Conservation (phyloP, 352 stramenopile genomes). For the Hyaloperonospora arabidopsidis region DNA sequence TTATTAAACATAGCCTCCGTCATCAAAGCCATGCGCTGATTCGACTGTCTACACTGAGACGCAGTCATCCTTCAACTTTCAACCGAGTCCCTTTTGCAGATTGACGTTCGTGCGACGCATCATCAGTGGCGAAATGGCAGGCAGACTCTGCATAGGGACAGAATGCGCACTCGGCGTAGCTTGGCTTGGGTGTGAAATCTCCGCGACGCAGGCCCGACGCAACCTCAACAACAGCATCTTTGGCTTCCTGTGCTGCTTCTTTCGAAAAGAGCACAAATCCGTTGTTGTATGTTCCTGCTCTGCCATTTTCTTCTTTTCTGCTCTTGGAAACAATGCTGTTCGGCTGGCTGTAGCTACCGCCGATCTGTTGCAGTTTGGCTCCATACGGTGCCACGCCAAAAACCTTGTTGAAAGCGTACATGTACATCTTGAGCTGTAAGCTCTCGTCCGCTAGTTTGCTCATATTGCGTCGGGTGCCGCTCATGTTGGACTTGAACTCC, state of each 20-base stretch:
- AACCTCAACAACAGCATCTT: conserved; percentile 33
- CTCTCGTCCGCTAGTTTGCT: conserved; percentile 49
- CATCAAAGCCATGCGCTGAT: neutral
- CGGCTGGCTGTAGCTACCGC: conserved; percentile 17
- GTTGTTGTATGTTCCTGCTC: conserved; percentile 10
- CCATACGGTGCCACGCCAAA: conserved; percentile 46
- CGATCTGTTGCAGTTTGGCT: conserved; percentile 55
- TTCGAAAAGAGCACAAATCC: conserved; percentile 41
- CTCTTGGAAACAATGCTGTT: conserved; percentile 6
- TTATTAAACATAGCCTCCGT: conserved; percentile 5
- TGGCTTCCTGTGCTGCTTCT: conserved; percentile 26
- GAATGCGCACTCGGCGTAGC: conserved; percentile 59
- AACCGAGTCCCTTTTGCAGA: conserved; percentile 3
- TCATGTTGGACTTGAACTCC: conserved; percentile 83
- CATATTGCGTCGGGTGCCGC: conserved; percentile 41
- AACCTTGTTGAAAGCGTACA: conserved; percentile 63
- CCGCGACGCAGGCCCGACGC: conserved; percentile 33
- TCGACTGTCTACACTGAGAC: neutral
- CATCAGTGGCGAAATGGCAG: conserved; percentile 31
- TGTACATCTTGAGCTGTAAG: conserved; percentile 77
- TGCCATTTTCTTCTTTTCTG: conserved; percentile 8
- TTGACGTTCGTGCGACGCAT: conserved; percentile 14
- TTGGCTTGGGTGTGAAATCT: conserved; percentile 46
- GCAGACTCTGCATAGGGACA: conserved; percentile 62
- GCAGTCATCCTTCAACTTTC: conserved; percentile 1